Conservation (phyloP, 2,329 filamentous ascomycete species). For the Thelonectria rubi region DNA sequence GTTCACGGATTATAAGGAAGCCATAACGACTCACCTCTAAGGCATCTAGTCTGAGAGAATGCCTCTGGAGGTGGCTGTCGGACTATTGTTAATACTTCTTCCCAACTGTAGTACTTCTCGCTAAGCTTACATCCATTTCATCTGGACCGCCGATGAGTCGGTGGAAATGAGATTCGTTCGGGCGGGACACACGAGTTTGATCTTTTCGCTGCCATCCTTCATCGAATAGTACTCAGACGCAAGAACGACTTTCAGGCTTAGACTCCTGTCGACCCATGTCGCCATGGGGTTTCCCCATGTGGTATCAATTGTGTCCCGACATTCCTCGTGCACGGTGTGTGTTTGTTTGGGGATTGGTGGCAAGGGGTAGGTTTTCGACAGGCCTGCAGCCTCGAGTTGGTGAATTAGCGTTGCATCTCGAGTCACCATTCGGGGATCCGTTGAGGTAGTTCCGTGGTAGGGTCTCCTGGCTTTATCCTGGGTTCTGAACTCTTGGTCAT, state of each 20-base stretch:
- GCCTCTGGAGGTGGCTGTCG: neutral
- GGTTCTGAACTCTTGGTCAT: no score
- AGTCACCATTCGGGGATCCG: no score
- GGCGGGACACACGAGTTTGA: neutral
- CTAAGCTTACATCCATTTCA: neutral
- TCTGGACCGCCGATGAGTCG: neutral
- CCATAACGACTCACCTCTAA: neutral
- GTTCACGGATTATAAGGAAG: neutral
- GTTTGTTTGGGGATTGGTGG: no score
- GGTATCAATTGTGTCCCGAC: no score
- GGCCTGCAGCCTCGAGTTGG: no score
- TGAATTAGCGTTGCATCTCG: no score
- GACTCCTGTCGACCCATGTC: neutral
- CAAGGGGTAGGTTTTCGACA: no score
- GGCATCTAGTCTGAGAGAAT: neutral
- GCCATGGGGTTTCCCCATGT: neutral
- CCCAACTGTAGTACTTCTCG: neutral
- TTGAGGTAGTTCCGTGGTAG: no score
- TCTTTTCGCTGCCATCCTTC: neutral
- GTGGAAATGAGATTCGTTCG: neutral
- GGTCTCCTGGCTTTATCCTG: no score
- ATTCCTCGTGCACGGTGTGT: no score
- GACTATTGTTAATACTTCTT: neutral
- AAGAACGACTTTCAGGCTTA: neutral
- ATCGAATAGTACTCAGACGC: neutral